phyloP scores from a whole-genome alignment of 352 stramenopile species.

The Blastocystis sp. region DNA sequence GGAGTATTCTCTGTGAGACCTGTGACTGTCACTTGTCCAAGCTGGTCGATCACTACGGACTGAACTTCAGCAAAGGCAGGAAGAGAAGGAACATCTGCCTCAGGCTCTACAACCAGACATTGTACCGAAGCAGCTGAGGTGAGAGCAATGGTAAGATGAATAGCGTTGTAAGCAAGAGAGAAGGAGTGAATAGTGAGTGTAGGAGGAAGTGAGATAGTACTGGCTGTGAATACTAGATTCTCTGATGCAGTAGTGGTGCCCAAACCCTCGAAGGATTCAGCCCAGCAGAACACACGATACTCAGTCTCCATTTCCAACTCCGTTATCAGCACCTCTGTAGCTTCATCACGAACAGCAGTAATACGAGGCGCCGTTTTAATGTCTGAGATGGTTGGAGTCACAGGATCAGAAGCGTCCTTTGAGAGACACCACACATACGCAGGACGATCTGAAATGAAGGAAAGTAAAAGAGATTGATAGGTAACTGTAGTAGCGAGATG shows the following conservation, averaged over 20 bases:
- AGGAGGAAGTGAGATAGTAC: background rate
- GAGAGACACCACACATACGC: constrained; percentile 26
- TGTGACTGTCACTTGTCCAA: background rate
- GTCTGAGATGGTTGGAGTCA: background rate
- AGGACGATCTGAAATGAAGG: constrained; percentile 8
- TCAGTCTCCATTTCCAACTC: background rate
- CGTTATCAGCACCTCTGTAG: background rate
- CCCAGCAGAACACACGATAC: constrained; percentile 52
- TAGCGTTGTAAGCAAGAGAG: background rate
- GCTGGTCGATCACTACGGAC: background rate
- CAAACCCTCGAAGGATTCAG: constrained; percentile 4
- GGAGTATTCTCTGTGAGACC: constrained; percentile 13
- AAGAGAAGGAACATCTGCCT: background rate
- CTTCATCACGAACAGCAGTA: background rate
- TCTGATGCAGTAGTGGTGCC: background rate
- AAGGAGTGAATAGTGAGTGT: background rate
- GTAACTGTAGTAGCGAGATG: background rate
- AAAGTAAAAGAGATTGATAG: background rate
- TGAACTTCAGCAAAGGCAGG: background rate
- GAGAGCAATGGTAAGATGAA: background rate
- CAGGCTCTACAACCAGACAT: background rate
- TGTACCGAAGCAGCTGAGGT: background rate
- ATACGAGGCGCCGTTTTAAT: background rate
- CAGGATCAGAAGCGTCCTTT: background rate
- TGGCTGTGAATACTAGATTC: background rate